phyloP scores from a whole-genome alignment of 495 filamentous ascomycete species.

The Chaetomium fimeti region DNA sequence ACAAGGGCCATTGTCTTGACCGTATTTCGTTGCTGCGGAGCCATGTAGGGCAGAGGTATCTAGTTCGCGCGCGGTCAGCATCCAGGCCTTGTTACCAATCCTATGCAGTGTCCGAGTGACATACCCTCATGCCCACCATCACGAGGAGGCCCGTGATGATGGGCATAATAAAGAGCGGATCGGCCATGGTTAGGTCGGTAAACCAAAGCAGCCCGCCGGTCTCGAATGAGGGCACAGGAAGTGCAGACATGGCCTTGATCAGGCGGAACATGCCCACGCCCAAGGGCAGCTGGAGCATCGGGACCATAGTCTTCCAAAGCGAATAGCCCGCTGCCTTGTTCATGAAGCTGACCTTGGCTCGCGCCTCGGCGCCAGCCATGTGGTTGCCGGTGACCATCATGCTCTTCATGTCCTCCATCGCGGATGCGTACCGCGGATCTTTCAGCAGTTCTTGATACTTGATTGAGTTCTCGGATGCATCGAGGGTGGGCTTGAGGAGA shows the following conservation, averaged over 20 bases:
- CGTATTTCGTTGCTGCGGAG: conserved; percentile 39
- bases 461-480: conserved; percentile 58
- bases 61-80: conserved; percentile 17
- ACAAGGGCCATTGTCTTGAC: conserved; percentile 54
- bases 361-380: conserved; percentile 40
- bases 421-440: conserved; percentile 52
- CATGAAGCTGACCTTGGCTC: conserved; percentile 49
- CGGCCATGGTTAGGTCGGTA: conserved; percentile 68
- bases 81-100: neutral
- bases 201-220: conserved; percentile 74
- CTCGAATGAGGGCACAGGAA: conserved; percentile 79
- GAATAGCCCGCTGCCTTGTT: conserved; percentile 56
- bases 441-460: conserved; percentile 51
- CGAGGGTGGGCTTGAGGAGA: conserved; percentile 63
- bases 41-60: conserved; percentile 39
- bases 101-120: conserved; percentile 21
- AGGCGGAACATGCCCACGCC: conserved; percentile 78
- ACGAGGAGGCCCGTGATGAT: conserved; percentile 48
- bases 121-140: conserved; percentile 58
- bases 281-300: conserved; percentile 64
- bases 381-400: conserved; percentile 43
- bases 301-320: conserved; percentile 53
- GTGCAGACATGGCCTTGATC: conserved; percentile 64
- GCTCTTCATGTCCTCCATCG: conserved; percentile 49
- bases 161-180: conserved; percentile 78